Percentiles rank a stretch among this genome's conserved stretches.
phyloP scores from a whole-genome alignment of 352 stramenopile species.

The Elongisporangium undulatum region DNA sequence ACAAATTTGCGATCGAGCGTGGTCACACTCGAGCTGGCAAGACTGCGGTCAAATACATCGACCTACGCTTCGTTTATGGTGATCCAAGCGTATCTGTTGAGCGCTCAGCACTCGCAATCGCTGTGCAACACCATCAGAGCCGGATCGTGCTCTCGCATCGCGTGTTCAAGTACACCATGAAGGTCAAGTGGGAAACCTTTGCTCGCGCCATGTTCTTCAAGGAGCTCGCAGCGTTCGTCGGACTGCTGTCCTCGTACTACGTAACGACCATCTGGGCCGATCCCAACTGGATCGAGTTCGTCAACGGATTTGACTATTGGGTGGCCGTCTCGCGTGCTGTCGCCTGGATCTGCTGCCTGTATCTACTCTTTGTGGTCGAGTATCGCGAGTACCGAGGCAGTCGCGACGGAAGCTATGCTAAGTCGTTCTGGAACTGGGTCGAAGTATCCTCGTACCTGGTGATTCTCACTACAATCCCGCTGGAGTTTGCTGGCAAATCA shows the following conservation, averaged over 20 bases:
- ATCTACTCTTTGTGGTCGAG: slow-evolving; percentile 49
- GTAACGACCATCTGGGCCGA: slow-evolving; percentile 52
- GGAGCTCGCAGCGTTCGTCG: slow-evolving; percentile 46
- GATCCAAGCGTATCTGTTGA: slow-evolving; percentile 41
- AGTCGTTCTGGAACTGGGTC: slow-evolving; percentile 59
- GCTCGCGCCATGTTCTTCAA: slow-evolving; percentile 36
- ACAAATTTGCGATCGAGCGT: slow-evolving; percentile 50
- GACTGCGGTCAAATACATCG: slow-evolving; percentile 46
- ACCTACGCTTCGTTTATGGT: slow-evolving; percentile 38
- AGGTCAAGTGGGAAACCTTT: slow-evolving; percentile 58
- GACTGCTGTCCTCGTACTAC: slow-evolving; percentile 46
- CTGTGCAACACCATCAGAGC: slow-evolving; percentile 22
- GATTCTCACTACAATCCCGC: slow-evolving; percentile 38
- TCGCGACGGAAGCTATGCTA: slow-evolving; percentile 37
- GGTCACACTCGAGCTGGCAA: slow-evolving; percentile 16
- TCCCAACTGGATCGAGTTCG: slow-evolving; percentile 40
- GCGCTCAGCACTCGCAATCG: slow-evolving; percentile 39
- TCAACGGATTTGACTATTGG: slow-evolving; percentile 30
- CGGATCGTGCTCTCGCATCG: slow-evolving; percentile 50
- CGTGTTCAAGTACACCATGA: slow-evolving; percentile 46
- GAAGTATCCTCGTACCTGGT: slow-evolving; percentile 43
- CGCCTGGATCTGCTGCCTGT: slow-evolving; percentile 54
- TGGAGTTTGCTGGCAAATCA: slow-evolving; percentile 32
- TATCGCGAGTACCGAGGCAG: slow-evolving; percentile 37
- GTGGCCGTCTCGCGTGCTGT: slow-evolving; percentile 29